phyloP scores from a whole-genome alignment of 768 basidiomycete genomes.

The Russula dissimulans region DNA sequence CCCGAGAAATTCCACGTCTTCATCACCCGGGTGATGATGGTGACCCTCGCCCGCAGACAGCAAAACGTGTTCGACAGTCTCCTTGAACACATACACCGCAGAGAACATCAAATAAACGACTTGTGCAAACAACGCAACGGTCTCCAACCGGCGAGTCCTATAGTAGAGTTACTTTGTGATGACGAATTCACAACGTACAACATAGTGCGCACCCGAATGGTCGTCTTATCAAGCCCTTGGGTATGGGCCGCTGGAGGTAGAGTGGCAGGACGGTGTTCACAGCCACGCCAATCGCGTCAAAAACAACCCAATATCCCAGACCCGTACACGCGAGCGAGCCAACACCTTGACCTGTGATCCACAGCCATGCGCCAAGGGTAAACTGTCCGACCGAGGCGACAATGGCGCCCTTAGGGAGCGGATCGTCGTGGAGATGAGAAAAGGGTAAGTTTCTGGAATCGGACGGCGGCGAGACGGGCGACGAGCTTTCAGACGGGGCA shows the following conservation, averaged over 20 bases:
- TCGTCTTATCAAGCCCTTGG: slow-evolving; percentile 28
- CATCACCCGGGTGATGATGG: slow-evolving; percentile 63
- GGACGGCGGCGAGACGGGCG: not conserved
- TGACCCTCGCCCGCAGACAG: slow-evolving; percentile 58
- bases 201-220: slow-evolving; percentile 49
- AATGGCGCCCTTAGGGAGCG: slow-evolving; percentile 13
- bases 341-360: slow-evolving; percentile 83
- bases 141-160: slow-evolving; percentile 60
- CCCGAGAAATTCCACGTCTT: slow-evolving; percentile 34
- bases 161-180: not conserved
- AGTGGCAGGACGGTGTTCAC: slow-evolving; percentile 38
- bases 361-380: slow-evolving; percentile 61
- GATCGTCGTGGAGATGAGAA: slow-evolving; percentile 6
- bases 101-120: slow-evolving; percentile 91
- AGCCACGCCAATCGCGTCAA: slow-evolving; percentile 79
- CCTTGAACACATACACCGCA: slow-evolving; percentile 93
- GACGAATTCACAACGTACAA: not conserved
- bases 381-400: slow-evolving; percentile 37
- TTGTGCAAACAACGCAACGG: slow-evolving; percentile 76
- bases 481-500: not conserved
- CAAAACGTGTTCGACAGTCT: slow-evolving; percentile 87
- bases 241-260: slow-evolving; percentile 32
- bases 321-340: slow-evolving; percentile 86
- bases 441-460: slow-evolving; percentile 2
- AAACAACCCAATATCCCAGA: slow-evolving; percentile 93